phyloP scores from a whole-genome alignment of 2,329 filamentous ascomycete species.

The Trichoderma sp. region DNA sequence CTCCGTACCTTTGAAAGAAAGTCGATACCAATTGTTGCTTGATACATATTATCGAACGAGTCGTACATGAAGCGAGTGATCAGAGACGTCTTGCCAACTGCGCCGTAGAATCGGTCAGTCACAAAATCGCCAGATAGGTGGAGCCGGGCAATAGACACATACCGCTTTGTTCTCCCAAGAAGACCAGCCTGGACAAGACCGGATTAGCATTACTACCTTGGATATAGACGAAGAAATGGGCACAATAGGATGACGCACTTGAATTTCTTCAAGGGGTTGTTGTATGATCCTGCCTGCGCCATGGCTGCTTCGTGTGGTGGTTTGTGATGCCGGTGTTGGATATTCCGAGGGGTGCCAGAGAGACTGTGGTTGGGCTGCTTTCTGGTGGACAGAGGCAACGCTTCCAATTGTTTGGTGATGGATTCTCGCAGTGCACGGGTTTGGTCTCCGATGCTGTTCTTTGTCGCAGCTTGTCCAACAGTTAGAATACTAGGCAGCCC shows the following conservation, averaged over 20 bases:
- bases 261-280: conserved; percentile 99
- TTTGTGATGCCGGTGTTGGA: conserved; percentile 10
- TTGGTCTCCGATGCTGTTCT: not conserved
- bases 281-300: conserved; percentile 87
- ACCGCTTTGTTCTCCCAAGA: conserved; percentile 98
- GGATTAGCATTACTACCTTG: conserved; percentile 20
- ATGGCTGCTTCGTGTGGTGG: conserved; percentile 52
- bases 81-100: conserved; percentile 97
- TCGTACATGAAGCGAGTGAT: conserved; percentile 99
- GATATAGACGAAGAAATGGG: not conserved
- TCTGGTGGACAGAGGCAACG: conserved; percentile 5
- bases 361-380: not conserved
- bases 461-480: not conserved
- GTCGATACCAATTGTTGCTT: conserved; percentile 98
- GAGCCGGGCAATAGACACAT: conserved; percentile 43
- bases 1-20: conserved; percentile 87
- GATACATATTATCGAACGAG: conserved; percentile 99
- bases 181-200: conserved; percentile 72
- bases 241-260: conserved; percentile 62
- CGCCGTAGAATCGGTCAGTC: conserved; percentile 45
- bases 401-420: not conserved
- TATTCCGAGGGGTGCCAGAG: not conserved
- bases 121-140: conserved; percentile 18
- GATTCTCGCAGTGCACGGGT: not conserved
- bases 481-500: conserved; percentile 4